Base-by-base conservation (phyloP, 768 basidiomycete genomes). In the Vishniacozyma victoriae region DNA sequence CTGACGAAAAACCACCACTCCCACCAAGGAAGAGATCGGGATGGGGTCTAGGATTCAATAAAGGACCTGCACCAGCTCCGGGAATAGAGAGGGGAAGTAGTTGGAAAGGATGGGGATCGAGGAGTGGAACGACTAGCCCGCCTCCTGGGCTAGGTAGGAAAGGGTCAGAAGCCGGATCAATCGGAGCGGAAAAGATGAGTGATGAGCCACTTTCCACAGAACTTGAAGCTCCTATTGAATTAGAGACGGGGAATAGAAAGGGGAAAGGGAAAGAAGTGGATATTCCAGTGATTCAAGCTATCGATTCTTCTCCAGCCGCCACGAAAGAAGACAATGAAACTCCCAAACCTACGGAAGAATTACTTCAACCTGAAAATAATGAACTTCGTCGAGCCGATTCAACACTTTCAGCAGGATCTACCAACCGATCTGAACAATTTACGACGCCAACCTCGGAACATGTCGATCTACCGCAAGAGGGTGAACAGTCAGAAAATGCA, bases 41-140 rank as follows among this genome's bases (percentile, higher is more conserved):
- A 4, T 66, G 64, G 64, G 64, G 53, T 9, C 38, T 66, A 19
- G 64, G 64, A 1, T 65, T 65, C 60, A 59, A 55, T 13, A 50
- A n/a, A n/a, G n/a, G n/a, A n/a, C n/a, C n/a, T n/a, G n/a, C n/a
- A n/a, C n/a, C n/a, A n/a, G n/a, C n/a, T n/a, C n/a, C 46, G 20
- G 54, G 53, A 7, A 55, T 50, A 20, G 38, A 31, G 2, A 31
- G 29, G 1, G 54, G 45, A 27, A 44, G 55, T 2, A 51, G 62
- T 2, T 54, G 62, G 53, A 50, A 51, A 23, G 61, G 52, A 9
- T 60, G 57, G 50, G 48, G 46, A 16, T 25, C 29, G 9, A 33
- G n/a, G 9, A 57, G 55, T 48, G 52, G 50, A 42, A 57, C 61
- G 12, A 51, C 46, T 38, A 57, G 54, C 29, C 61, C 61, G 3